Percentiles rank a stretch among this genome's conserved stretches.
These are phyloP conservation scores for Colletotrichum sp. DNA, from an alignment of 2,329 filamentous ascomycete genomes.

Conservation along the genomic window DNA sequence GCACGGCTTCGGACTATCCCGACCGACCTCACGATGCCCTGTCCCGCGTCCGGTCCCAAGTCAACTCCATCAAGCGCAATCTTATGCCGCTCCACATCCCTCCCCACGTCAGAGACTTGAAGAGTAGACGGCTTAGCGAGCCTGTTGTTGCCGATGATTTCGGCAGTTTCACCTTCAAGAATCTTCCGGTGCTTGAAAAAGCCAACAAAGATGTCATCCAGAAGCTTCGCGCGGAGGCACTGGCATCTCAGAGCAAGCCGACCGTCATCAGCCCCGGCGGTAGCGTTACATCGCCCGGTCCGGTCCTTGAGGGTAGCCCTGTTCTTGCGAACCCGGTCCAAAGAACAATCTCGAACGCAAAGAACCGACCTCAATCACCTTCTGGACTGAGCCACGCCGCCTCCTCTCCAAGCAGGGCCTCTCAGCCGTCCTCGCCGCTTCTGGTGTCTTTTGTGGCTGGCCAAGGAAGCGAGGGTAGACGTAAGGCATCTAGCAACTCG, in stretches of 20 bases:
- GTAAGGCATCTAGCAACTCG: slow-evolving; percentile 91
- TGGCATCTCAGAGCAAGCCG: slow-evolving; percentile 69
- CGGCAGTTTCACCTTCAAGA: slow-evolving; percentile 96
- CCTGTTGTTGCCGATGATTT: slow-evolving; percentile 91
- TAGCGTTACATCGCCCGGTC: slow-evolving; percentile 62
- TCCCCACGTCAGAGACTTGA: slow-evolving; percentile 90
- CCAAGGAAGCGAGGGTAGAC: slow-evolving; percentile 75
- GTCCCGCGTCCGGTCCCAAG: slow-evolving; percentile 85
- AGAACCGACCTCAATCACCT: slow-evolving; percentile 86
- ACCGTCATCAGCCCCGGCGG: slow-evolving; percentile 49
- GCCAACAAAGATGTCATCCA: slow-evolving; percentile 99
- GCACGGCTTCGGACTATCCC: slow-evolving; percentile 76
- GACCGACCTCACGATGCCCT: slow-evolving; percentile 95
- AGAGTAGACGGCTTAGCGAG: slow-evolving; percentile 88
- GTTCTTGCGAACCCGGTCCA: slow-evolving; percentile 81
- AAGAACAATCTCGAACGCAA: slow-evolving; percentile 82
- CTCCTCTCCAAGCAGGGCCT: slow-evolving; percentile 86
- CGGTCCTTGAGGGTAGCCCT: slow-evolving; percentile 84
- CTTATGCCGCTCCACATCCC: slow-evolving; percentile 96
- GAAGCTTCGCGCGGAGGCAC: slow-evolving; percentile 88
- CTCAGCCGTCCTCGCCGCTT: slow-evolving; percentile 72
- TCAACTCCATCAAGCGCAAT: slow-evolving; percentile 86
- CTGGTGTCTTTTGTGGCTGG: slow-evolving; percentile 95
- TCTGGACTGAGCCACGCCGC: slow-evolving; percentile 80
- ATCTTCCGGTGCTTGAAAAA: slow-evolving; percentile 93